Conservation (phyloP, 129 eudicot genomes). For the Solidago caesia region DNA sequence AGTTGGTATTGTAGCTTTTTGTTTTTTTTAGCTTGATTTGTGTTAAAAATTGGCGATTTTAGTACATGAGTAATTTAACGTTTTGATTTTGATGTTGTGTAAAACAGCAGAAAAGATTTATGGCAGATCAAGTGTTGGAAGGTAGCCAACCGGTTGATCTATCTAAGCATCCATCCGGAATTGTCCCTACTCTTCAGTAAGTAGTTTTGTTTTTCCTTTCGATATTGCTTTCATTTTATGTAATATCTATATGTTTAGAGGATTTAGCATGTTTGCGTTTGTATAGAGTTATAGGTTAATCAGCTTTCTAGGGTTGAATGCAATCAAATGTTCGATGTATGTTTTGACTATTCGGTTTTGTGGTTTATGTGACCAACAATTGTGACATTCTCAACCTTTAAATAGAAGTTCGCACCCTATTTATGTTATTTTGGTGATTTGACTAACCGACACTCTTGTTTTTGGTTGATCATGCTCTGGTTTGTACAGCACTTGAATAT, state of each 20-base stretch:
- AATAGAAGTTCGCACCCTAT: not conserved
- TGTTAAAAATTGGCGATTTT: not conserved
- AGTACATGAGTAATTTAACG: not conserved
- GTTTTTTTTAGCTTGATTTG: not conserved
- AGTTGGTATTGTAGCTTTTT: not conserved
- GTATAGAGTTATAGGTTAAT: not conserved
- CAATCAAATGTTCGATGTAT: not conserved
- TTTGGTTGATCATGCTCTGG: not conserved
- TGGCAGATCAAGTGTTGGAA: slow-evolving; percentile 81
- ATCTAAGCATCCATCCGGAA: slow-evolving; percentile 76
- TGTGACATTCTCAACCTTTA: not conserved
- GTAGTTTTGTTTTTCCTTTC: slow-evolving; percentile 11
- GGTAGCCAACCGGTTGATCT: slow-evolving; percentile 81
- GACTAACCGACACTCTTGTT: no score
- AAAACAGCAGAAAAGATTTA: slow-evolving; percentile 9
- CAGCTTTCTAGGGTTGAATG: not conserved
- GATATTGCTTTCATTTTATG: not conserved
- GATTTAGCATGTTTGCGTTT: not conserved
- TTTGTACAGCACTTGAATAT: not conserved
- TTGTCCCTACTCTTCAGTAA: slow-evolving; percentile 83
- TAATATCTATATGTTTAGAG: not conserved
- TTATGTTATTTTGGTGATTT: not conserved
- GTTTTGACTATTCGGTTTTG: not conserved
- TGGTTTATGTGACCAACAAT: not conserved
- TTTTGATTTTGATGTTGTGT: slow-evolving; percentile 3